Conservation (phyloP, 108 stramenopile genomes). For the Cyclostephanos tholiformis region DNA sequence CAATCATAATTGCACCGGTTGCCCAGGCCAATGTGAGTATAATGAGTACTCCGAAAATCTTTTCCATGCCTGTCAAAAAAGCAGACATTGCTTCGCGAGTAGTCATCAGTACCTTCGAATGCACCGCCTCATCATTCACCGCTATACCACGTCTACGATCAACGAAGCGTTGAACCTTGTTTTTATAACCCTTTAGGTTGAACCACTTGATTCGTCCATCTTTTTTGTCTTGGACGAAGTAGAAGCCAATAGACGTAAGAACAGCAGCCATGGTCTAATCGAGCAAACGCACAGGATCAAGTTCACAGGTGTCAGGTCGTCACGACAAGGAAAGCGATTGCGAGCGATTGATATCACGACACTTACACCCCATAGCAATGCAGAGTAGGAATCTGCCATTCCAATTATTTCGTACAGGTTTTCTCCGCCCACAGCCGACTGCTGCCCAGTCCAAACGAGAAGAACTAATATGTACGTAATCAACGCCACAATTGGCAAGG, state of each 20-base stretch:
- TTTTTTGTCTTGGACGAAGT: slow-evolving; percentile 57
- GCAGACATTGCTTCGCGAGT: slow-evolving; percentile 47
- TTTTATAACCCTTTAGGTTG: slow-evolving; percentile 23
- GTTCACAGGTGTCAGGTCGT: background rate
- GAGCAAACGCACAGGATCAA: background rate
- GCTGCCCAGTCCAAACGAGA: slow-evolving; percentile 57
- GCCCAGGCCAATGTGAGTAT: slow-evolving; percentile 65
- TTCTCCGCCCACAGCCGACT: slow-evolving; percentile 40
- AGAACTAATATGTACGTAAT: slow-evolving; percentile 64
- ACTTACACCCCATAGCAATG: slow-evolving; percentile 62
- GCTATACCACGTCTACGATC: background rate
- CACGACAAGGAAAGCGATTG: too few species aligned
- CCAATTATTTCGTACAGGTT: slow-evolving; percentile 60
- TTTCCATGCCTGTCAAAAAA: slow-evolving; percentile 56
- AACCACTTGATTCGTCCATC: slow-evolving; percentile 39
- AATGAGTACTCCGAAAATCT: slow-evolving; percentile 49
- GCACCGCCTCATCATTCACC: slow-evolving; percentile 10
- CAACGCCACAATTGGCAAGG: slow-evolving; percentile 42
- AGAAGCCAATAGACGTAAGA: slow-evolving; percentile 44
- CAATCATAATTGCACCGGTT: slow-evolving; percentile 59
- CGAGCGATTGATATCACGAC: background rate
- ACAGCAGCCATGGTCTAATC: slow-evolving; percentile 43
- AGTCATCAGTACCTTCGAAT: slow-evolving; percentile 34
- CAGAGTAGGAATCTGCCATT: slow-evolving; percentile 52
- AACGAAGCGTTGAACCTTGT: background rate